phyloP scores from a whole-genome alignment of 2,329 filamentous ascomycete genomes.

The Plenodomus tracheiphilus region DNA sequence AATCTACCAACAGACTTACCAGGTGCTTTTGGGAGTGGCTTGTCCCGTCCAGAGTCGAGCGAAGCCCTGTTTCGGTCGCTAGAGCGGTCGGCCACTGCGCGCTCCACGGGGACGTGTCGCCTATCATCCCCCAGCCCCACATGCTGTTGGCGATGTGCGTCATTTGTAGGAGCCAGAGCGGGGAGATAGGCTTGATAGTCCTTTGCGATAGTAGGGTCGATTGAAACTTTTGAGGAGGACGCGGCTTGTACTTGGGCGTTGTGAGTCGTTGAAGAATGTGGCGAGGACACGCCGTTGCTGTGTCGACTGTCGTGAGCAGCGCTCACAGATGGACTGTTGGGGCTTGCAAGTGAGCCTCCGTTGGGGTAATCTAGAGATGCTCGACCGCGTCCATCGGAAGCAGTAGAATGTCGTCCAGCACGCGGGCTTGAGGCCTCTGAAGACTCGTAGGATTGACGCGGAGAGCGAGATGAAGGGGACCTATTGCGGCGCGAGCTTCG shows the following conservation, averaged over 20 bases:
- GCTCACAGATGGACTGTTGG: slow-evolving; percentile 15
- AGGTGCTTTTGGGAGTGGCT: slow-evolving; percentile 7
- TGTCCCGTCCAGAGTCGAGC: slow-evolving; percentile 4
- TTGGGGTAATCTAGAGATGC: slow-evolving; percentile 6
- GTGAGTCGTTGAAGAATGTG: not conserved
- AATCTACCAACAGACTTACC: slow-evolving; percentile 6
- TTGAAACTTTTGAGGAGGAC: not conserved
- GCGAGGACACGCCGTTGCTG: not conserved
- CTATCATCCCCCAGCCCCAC: slow-evolving; percentile 26
- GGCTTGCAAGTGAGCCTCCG: not conserved
- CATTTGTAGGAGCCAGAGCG: slow-evolving; percentile 12
- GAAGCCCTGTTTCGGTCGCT: slow-evolving; percentile 18
- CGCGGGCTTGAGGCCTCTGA: slow-evolving; percentile 4
- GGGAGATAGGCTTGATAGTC: slow-evolving; percentile 27
- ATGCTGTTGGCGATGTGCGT: slow-evolving; percentile 14
- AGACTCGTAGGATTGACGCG: slow-evolving; percentile 9
- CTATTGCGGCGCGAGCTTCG: slow-evolving; percentile 13
- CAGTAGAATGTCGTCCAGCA: slow-evolving; percentile 3
- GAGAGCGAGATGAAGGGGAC: slow-evolving; percentile 8
- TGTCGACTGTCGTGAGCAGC: slow-evolving; percentile 11
- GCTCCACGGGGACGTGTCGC: slow-evolving; percentile 13
- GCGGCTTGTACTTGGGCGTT: not conserved
- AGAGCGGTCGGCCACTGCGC: slow-evolving; percentile 33
- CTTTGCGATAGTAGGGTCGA: slow-evolving; percentile 20
- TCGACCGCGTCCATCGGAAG: not conserved